Evolutionary conservation across 148 eudicot species (phyloP).

Genomic region (Fagopyrum homotropicum): DNA sequence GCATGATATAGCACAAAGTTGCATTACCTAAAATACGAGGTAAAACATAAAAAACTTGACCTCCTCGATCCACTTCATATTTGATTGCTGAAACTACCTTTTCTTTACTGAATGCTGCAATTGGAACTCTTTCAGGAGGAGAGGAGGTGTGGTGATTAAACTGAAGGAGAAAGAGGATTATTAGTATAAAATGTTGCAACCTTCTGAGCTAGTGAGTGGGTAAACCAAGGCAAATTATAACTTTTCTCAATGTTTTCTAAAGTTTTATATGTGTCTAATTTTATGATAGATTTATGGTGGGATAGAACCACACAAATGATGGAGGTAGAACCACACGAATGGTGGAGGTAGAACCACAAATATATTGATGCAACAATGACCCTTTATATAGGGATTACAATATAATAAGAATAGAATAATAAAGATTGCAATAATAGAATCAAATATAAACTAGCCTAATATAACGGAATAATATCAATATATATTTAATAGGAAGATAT

Average conservation of each 20-base stretch:
- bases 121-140: slow-evolving; percentile 96
- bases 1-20: neutral
- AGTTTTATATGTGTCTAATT: neutral
- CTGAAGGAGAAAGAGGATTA: slow-evolving; percentile 28
- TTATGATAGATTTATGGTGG: no score
- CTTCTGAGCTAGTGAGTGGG: neutral
- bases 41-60: slow-evolving; percentile 95
- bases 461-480: no score
- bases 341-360: no score
- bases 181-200: neutral
- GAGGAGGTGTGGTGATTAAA: slow-evolving; percentile 80
- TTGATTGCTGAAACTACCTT: slow-evolving; percentile 80
- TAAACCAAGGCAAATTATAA: neutral
- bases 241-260: neutral
- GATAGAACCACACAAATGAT: no score
- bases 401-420: no score
- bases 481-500: no score
- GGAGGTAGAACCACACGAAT: no score
- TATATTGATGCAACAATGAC: no score
- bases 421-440: no score
- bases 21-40: slow-evolving; percentile 92
- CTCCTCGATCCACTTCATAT: slow-evolving; percentile 88
- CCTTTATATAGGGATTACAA: no score
- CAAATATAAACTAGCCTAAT: no score
- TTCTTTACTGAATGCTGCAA: slow-evolving; percentile 64